A percentile compares a stretch with the other conserved stretches of the same genome.
phyloP scores from a whole-genome alignment of 202 grass and related monocot species.

The Digitaria exilis region DNA sequence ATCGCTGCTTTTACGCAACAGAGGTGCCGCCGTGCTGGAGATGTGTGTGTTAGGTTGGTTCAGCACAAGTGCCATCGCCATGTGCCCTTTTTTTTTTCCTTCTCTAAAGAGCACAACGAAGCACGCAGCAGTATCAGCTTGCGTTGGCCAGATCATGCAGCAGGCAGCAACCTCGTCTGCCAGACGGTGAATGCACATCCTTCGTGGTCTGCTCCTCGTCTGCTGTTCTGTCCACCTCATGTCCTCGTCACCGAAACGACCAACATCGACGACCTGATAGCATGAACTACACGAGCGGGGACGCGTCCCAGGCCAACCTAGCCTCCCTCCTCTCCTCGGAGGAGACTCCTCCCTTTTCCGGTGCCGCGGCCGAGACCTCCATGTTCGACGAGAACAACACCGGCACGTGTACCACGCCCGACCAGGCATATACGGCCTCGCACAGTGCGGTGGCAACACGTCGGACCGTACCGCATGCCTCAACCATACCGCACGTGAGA shows the following conservation, averaged over 20 bases:
- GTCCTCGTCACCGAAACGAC: too few relatives aligned
- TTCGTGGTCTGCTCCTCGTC: background rate
- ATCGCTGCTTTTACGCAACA: too few relatives aligned
- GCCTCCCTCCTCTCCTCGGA: conserved; percentile 31
- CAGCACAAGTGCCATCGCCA: too few relatives aligned
- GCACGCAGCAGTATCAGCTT: background rate
- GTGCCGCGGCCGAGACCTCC: background rate
- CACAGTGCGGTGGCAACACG: conserved; percentile 26
- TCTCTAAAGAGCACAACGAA: too few relatives aligned
- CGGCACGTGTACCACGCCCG: background rate
- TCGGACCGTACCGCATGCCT: conserved; percentile 35
- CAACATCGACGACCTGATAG: background rate
- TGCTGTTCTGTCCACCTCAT: background rate
- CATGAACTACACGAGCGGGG: conserved; percentile 43
- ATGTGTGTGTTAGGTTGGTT: too few relatives aligned
- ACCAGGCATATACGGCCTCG: conserved; percentile 40
- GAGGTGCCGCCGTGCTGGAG: too few relatives aligned
- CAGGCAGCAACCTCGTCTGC: background rate
- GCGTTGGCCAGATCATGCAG: background rate
- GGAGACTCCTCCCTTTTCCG: conserved; percentile 31
- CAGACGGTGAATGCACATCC: background rate
- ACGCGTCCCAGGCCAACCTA: conserved; percentile 44
- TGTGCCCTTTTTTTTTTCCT: too few relatives aligned
- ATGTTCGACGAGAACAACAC: conserved; percentile 23
- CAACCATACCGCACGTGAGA: background rate